Evolutionary conservation across 345 rosid species (phyloP).

Genomic region (Eucalyptus sp.): DNA sequence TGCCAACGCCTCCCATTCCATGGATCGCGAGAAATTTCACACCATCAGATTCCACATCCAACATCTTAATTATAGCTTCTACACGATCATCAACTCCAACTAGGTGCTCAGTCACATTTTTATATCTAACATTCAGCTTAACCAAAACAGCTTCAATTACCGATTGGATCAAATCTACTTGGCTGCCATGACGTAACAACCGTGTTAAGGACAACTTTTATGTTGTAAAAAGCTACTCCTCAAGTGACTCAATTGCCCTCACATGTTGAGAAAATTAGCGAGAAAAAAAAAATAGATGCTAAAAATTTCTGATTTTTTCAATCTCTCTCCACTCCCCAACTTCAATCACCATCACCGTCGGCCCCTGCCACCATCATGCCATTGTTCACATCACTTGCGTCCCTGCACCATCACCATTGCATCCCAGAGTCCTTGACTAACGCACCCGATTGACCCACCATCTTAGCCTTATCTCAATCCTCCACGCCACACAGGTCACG

Average conservation of each 20-base stretch:
- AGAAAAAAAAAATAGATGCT: no score
- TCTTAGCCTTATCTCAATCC: neutral
- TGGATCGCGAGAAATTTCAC: neutral
- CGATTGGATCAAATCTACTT: neutral
- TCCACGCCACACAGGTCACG: accelerated
- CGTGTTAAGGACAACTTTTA: neutral
- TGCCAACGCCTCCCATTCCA: neutral
- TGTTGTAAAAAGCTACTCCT: neutral
- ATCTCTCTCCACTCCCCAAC: neutral
- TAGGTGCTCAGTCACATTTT: neutral
- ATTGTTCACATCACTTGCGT: accelerated
- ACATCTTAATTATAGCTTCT: neutral
- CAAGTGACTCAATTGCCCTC: neutral
- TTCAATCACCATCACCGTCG: neutral
- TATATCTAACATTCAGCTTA: neutral
- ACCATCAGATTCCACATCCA: neutral
- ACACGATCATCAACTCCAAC: neutral
- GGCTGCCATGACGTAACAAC: neutral
- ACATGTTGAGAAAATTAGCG: neutral
- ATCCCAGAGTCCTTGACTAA: accelerated
- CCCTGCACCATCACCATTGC: neutral
- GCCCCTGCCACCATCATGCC: neutral
- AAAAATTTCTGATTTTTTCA: neutral
- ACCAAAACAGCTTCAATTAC: neutral
- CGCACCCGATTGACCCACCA: accelerated